Percentiles rank a stretch among this genome's conserved stretches.
Evolutionary conservation across 306 rosid genomes (phyloP).

Genomic region (Quercus alba): DNA sequence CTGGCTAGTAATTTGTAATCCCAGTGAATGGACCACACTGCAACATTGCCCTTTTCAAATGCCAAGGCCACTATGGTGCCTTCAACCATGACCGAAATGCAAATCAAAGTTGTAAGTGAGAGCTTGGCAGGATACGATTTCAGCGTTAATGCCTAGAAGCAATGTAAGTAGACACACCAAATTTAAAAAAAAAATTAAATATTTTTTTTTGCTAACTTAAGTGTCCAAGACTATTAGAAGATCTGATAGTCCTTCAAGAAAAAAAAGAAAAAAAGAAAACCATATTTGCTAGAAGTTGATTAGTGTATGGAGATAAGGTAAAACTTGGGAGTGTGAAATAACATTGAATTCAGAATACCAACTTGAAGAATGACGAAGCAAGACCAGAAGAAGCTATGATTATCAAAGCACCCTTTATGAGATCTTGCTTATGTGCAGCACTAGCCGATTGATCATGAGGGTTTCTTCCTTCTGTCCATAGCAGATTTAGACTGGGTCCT

Average conservation of each 20-base stretch:
- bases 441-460: constrained; percentile 16
- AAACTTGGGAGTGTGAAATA: neutral
- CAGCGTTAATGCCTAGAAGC: constrained; percentile 37
- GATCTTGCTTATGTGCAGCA: constrained; percentile 22
- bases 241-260: too few species aligned
- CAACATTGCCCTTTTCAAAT: constrained; percentile 39
- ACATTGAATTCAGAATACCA: neutral
- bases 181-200: too few species aligned
- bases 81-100: constrained; percentile 31
- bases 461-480: constrained; percentile 24
- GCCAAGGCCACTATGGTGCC: constrained; percentile 35
- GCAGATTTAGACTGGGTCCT: constrained; percentile 33
- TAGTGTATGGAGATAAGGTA: neutral
- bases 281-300: too few species aligned
- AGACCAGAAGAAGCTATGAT: constrained; percentile 42
- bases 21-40: constrained; percentile 43
- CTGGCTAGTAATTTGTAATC: constrained; percentile 37
- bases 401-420: constrained; percentile 46
- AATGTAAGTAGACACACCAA: neutral
- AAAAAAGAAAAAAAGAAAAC: too few species aligned
- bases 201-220: too few species aligned
- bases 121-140: constrained; percentile 49
- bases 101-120: constrained; percentile 47
- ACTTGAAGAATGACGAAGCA: constrained; percentile 47
- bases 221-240: too few species aligned